Base-by-base conservation (phyloP, 345 rosid species). In the Syzygium aromaticum region DNA sequence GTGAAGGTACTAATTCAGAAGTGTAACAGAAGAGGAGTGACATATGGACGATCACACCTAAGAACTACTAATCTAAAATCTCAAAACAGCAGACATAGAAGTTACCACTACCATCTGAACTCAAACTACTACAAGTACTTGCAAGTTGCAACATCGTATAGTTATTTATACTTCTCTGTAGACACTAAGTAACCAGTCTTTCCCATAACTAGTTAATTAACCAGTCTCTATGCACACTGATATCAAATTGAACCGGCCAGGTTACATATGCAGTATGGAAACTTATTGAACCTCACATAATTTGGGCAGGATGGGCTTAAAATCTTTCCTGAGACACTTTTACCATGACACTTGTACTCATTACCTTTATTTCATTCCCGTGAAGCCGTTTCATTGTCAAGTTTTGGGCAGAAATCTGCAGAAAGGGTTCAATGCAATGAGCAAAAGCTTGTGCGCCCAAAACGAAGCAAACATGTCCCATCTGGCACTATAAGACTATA, bases 351-450 rank as follows among this genome's bases (percentile, higher is more conserved):
- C 1, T 11, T 80, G 49, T 11, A 46, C 86, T 38, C 52, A 53
- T 67, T 93, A 97, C 99, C 99, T 93, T 95, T 91, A 97, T 96
- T 89, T 96, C 99, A 89, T 95, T 88, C 64, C 98, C 99, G 87
- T 91, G 93, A 59, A 97, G 94, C 86, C 97, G 96, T 90, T 95
- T 96, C 96, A 96, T 95, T 52, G 92, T 96, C 90, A 97, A 92
- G 90, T 97, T 95, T 89, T 96, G 98, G 22, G 92, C 90, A 87
- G 91, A 87, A 91, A 97, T 93, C 99, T 97, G 95, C 94, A 89
- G 87, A 87, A 89, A 87, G 77, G 46, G 12, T 61, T 84, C 10
- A 7, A 77, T 63, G 51, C 86, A 51, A 86, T 57, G 43, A 86
- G 84, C 1, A 83, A 27, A 86, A 30, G 43, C 17, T 67, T 49